These are phyloP conservation scores for Vanderwaltozyma verrucispora DNA, from an alignment of 805 yeast species.

Conservation along the genomic window DNA sequence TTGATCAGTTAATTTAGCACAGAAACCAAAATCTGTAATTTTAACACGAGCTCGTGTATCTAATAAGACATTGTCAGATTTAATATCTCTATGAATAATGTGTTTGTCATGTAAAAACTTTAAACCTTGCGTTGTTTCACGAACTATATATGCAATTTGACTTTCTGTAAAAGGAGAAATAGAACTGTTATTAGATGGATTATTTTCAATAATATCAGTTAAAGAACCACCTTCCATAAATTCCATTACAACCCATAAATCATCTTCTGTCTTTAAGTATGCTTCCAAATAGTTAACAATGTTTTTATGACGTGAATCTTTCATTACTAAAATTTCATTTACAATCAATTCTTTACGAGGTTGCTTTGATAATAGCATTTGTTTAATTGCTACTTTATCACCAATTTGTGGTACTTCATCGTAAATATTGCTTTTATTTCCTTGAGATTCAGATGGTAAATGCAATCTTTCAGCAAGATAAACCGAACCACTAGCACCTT, in stretches of 20 bases:
- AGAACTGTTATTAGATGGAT: slow-evolving; percentile 37
- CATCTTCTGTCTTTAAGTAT: slow-evolving; percentile 65
- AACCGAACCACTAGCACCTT: slow-evolving; percentile 97
- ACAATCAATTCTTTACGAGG: slow-evolving; percentile 92
- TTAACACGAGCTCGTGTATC: slow-evolving; percentile 80
- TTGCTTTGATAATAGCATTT: slow-evolving; percentile 85
- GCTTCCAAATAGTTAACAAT: slow-evolving; percentile 93
- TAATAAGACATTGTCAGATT: slow-evolving; percentile 86
- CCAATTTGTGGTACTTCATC: slow-evolving; percentile 32
- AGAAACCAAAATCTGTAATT: slow-evolving; percentile 94
- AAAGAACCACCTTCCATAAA: slow-evolving; percentile 98
- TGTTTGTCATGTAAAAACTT: slow-evolving; percentile 86
- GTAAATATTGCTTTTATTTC: slow-evolving; percentile 6
- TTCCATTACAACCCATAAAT: slow-evolving; percentile 99
- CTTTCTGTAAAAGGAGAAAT: slow-evolving; percentile 51
- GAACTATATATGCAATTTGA: slow-evolving; percentile 86
- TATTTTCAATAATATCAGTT: slow-evolving; percentile 91
- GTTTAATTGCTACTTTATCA: slow-evolving; percentile 85
- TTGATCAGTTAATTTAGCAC: slow-evolving; percentile 82
- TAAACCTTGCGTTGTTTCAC: slow-evolving; percentile 83
- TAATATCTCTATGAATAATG: slow-evolving; percentile 93
- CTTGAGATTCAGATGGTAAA: slow-evolving; percentile 20
- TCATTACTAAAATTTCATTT: slow-evolving; percentile 94
- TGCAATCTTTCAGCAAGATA: slow-evolving; percentile 65
- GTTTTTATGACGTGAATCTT: slow-evolving; percentile 86